Evolutionary conservation across 345 rosid species (phyloP).

Genomic region (Chamaenerion angustifolium): DNA sequence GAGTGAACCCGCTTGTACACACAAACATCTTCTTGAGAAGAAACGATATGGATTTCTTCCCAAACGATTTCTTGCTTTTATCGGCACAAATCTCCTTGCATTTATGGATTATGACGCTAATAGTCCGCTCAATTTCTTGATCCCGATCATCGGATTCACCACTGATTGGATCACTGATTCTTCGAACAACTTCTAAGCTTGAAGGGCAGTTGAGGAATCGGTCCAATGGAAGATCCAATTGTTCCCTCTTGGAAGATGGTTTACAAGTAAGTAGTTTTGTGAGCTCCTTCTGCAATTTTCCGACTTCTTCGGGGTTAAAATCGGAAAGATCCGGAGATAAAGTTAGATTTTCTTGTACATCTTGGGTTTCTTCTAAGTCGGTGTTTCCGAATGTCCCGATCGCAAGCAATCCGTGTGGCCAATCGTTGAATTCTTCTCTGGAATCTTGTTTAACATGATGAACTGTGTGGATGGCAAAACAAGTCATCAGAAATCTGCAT

Average conservation of each 20-base stretch:
- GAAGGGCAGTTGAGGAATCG: slow-evolving; percentile 85
- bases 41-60: slow-evolving; percentile 48
- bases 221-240: slow-evolving; percentile 58
- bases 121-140: slow-evolving; percentile 60
- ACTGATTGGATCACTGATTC: slow-evolving; percentile 35
- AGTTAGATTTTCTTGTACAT: slow-evolving; percentile 21
- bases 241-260: slow-evolving; percentile 30
- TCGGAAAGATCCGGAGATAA: slow-evolving; percentile 34
- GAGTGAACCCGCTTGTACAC: slow-evolving; percentile 50
- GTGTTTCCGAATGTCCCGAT: slow-evolving; percentile 73
- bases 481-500: not conserved
- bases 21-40: slow-evolving; percentile 70
- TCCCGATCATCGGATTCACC: slow-evolving; percentile 26
- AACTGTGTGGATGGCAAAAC: slow-evolving; percentile 1
- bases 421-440: slow-evolving; percentile 65
- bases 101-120: slow-evolving; percentile 50
- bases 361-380: slow-evolving; percentile 12
- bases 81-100: slow-evolving; percentile 64
- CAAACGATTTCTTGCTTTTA: slow-evolving; percentile 32
- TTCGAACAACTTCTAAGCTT: slow-evolving; percentile 67
- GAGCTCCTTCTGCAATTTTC: slow-evolving; percentile 62
- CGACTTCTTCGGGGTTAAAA: slow-evolving; percentile 70
- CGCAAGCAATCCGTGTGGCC: slow-evolving; percentile 69
- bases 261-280: slow-evolving; percentile 46
- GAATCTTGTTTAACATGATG: slow-evolving; percentile 30